Evolutionary conservation across 768 basidiomycete genomes (phyloP).

Genomic region (Boletus speciosus): DNA sequence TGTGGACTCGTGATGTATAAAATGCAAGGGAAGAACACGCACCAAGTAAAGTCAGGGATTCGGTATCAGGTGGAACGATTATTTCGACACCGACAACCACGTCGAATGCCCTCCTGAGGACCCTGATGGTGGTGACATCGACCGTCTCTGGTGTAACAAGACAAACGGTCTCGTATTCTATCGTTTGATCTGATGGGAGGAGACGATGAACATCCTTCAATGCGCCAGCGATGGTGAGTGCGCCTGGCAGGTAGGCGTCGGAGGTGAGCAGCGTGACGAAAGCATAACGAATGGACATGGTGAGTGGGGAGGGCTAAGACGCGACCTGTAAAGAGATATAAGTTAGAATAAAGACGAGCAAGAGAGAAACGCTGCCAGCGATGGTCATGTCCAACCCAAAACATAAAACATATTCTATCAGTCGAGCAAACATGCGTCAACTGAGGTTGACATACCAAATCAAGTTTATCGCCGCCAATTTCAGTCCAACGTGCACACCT

Average conservation of each 20-base stretch:
- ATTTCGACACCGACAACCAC: conserved; percentile 89
- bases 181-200: conserved; percentile 42
- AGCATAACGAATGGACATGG: conserved; percentile 68
- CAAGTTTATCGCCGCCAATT: neutral
- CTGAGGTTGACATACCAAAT: neutral
- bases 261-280: conserved; percentile 93
- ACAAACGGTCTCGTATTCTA: conserved; percentile 71
- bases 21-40: conserved; percentile 17
- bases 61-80: conserved; percentile 65
- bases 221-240: conserved; percentile 80
- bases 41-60: conserved; percentile 82
- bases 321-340: conserved; percentile 7
- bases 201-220: conserved; percentile 68
- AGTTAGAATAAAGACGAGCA: conserved; percentile 10
- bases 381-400: neutral
- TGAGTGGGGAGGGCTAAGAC: neutral
- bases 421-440: conserved; percentile 18
- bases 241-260: conserved; percentile 90
- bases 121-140: conserved; percentile 75
- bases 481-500: too few species aligned
- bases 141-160: conserved; percentile 93
- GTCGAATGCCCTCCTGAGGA: conserved; percentile 76
- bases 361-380: neutral
- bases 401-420: neutral
- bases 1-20: conserved; percentile 3